Evolutionary conservation across 2,329 filamentous ascomycete genomes (phyloP).

Genomic region (Aspergillus melleus): DNA sequence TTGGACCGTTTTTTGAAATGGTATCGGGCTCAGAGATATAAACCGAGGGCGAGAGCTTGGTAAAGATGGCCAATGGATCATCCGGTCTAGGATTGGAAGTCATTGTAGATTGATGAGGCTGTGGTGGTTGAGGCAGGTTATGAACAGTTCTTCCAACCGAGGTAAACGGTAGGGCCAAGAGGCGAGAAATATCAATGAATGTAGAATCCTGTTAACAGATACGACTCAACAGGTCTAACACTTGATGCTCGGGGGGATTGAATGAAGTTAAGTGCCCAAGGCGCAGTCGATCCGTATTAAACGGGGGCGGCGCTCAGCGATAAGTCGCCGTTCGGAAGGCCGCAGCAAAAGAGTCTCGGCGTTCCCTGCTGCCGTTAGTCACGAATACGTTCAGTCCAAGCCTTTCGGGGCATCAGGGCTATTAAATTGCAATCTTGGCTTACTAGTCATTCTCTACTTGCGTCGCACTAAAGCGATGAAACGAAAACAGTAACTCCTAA

Average conservation of each 20-base stretch:
- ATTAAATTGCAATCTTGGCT: not conserved
- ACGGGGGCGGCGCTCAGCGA: too few species aligned
- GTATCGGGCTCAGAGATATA: conserved; percentile 39
- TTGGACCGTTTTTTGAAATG: conserved; percentile 5
- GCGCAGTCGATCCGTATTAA: too few species aligned
- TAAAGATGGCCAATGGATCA: conserved; percentile 31
- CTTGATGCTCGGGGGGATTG: not conserved
- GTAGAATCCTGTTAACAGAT: too few species aligned
- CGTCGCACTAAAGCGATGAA: conserved; percentile 3
- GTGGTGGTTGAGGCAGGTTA: not conserved
- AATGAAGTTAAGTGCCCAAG: not conserved
- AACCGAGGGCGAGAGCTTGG: conserved; percentile 38
- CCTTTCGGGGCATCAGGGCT: not conserved
- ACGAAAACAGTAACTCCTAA: conserved; percentile 2
- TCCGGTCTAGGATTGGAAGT: conserved; percentile 11
- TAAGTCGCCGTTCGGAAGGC: too few species aligned
- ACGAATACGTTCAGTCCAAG: not conserved
- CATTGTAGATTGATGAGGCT: not conserved
- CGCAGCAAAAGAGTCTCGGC: not conserved
- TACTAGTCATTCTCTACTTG: not conserved
- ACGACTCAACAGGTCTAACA: not conserved
- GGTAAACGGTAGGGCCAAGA: too few species aligned
- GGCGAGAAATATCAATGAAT: too few species aligned
- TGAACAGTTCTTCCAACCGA: not conserved
- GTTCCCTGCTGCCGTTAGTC: not conserved